Evolutionary conservation across 768 basidiomycete genomes (phyloP), one percentile per base, ranked within the genome.

Genomic region (Lactarius deliciosus): DNA sequence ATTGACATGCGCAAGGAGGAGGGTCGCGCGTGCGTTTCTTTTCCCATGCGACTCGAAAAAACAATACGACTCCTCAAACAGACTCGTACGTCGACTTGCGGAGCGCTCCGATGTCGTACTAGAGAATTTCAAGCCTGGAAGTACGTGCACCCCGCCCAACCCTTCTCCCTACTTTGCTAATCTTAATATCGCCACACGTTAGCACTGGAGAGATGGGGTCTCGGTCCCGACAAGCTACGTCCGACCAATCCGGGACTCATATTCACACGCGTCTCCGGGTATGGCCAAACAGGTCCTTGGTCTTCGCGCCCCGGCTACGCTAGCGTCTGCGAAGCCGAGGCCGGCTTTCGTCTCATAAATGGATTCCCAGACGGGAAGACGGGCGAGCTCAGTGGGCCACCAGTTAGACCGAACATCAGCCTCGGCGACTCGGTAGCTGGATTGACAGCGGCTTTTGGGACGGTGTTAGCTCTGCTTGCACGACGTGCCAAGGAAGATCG

Each of bases 191-290:
- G 38, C 45, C 56, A 47, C 34, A 11, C 11, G 15, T 53, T 53
- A 90, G 88, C 88, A 1, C 79, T 90, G 10, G 88, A 90, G 72
- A 88, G 85, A 75, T 89, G 88, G 87, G 79, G 79, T 1, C 77
- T 90, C 41, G 86, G 86, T 6, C 87, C 87, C 2, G 76, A 76
- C 13, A 80, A 81, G 62, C 73, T 90, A 5, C 84, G 83, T 25
- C 86, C 85, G n/a, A 85, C 86, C 67, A 96, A 96, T 71, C 90
- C 93, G 0, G 88, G 86, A 61, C 82, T 98, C 64, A 92, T 98
- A 72, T 95, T 92, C 73, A 96, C 94, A 8, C 92, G 95, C 68
- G 86, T 90, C 25, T 88, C 87, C 68, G 88, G 89, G 9, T 90
- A 89, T 69, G 88, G 89, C 3, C 89, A 90, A 71, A 89, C 86